Conservation (phyloP, 2,329 filamentous ascomycete genomes). For the Trichoderma brevicompactum region DNA sequence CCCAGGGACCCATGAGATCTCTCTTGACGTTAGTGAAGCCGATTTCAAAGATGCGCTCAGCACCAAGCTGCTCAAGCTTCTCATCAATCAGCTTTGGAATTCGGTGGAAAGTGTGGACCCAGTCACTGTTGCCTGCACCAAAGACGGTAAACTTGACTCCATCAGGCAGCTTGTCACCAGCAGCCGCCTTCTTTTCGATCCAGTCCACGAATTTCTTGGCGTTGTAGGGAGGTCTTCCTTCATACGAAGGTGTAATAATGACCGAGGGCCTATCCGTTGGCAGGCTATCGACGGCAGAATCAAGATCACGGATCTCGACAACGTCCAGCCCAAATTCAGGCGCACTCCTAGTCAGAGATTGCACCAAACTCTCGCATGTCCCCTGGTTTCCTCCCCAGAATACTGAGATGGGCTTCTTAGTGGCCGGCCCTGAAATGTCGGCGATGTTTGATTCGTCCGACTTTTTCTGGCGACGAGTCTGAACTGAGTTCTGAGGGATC, state of each 20-base stretch:
- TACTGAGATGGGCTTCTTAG: too few relatives aligned
- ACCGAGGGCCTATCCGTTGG: conserved; percentile 60
- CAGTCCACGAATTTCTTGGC: conserved; percentile 65
- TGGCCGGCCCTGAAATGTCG: too few relatives aligned
- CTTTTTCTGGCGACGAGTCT: too few relatives aligned
- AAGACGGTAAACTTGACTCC: too few relatives aligned
- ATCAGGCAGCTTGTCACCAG: too few relatives aligned
- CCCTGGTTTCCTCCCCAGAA: too few relatives aligned
- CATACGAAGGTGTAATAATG: conserved; percentile 67
- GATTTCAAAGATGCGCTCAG: conserved; percentile 2
- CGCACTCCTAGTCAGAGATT: too few relatives aligned
- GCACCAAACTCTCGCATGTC: too few relatives aligned
- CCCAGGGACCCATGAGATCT: neutral
- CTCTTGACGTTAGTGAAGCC: conserved; percentile 17
- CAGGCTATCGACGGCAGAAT: conserved; percentile 59
- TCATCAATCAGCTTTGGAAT: conserved; percentile 3
- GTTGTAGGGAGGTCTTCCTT: conserved; percentile 70
- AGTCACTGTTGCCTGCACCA: conserved; percentile 8
- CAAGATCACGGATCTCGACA: conserved; percentile 42
- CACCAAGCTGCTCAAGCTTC: conserved; percentile 8
- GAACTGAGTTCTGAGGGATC: too few relatives aligned
- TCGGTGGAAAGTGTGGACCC: conserved; percentile 10
- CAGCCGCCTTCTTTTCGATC: conserved; percentile 36
- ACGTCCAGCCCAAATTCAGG: too few relatives aligned
- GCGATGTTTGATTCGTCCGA: too few relatives aligned